These are phyloP conservation scores for Bruguiera sexangula DNA, from an alignment of 345 rosid genomes.

Conservation along the genomic window DNA sequence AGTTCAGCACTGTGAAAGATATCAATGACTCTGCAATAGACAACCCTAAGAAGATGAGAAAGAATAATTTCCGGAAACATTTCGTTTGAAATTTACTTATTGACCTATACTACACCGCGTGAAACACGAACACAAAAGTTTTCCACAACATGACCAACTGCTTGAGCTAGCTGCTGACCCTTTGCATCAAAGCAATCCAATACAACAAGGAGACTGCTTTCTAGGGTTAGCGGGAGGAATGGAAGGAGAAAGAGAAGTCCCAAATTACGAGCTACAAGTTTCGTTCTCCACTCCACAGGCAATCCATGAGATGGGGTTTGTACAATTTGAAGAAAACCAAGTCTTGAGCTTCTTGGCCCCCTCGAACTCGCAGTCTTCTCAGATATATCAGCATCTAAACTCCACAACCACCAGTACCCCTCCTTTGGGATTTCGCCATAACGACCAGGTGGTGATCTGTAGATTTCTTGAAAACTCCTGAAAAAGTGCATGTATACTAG, in stretches of 20 bases:
- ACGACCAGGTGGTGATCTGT: constrained; percentile 15
- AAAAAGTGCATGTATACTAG: background rate
- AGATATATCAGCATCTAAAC: constrained; percentile 34
- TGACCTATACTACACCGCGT: constrained; percentile 25
- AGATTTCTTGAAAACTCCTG: background rate
- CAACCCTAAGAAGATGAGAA: constrained; percentile 14
- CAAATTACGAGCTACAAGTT: constrained; percentile 60
- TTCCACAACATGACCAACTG: background rate
- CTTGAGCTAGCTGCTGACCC: background rate
- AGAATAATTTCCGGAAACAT: constrained; percentile 16
- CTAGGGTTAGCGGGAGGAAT: constrained; percentile 20
- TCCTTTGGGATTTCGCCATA: constrained; percentile 40
- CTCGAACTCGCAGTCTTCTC: constrained; percentile 36
- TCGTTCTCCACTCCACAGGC: constrained; percentile 52
- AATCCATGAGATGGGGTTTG: constrained; percentile 70
- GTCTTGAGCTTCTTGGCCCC: constrained; percentile 69
- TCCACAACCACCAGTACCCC: constrained; percentile 25
- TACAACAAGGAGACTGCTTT: background rate
- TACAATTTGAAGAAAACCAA: constrained; percentile 72
- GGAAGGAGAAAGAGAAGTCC: constrained; percentile 51
- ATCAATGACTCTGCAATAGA: background rate
- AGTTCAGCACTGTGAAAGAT: too few species aligned
- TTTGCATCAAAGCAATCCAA: background rate
- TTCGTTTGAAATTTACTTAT: constrained; percentile 21
- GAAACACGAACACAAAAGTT: constrained; percentile 6